Evolutionary conservation across 345 rosid genomes (phyloP).

Genomic region (Melaleuca quinquenervia): DNA sequence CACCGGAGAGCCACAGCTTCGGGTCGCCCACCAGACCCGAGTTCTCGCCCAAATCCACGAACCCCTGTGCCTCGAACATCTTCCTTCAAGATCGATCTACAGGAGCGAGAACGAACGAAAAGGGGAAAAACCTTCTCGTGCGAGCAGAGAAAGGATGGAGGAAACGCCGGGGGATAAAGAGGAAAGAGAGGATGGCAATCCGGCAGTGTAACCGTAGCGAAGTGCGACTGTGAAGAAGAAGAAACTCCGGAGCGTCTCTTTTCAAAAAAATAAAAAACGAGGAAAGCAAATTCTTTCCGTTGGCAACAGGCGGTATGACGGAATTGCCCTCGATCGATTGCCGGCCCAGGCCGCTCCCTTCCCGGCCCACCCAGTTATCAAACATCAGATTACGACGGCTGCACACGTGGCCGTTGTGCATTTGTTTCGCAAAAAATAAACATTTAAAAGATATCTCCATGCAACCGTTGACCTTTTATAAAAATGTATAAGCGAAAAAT

Average conservation of each 20-base stretch:
- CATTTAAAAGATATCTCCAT: no score
- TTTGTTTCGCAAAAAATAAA: no score
- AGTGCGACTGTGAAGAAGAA: not conserved
- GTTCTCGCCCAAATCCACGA: slow-evolving; percentile 44
- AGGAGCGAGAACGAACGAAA: not conserved
- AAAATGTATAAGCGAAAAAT: no score
- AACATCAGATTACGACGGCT: not conserved
- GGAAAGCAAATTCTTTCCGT: not conserved
- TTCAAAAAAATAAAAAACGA: not conserved
- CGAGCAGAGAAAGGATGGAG: not conserved
- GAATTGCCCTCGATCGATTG: not conserved
- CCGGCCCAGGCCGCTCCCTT: not conserved
- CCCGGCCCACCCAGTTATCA: not conserved
- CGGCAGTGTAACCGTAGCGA: not conserved
- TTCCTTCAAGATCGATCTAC: not conserved
- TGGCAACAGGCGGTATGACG: not conserved
- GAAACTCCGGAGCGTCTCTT: not conserved
- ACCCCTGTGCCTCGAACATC: slow-evolving; percentile 57
- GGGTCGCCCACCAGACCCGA: slow-evolving; percentile 56
- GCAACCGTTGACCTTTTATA: no score
- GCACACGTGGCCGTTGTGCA: no score
- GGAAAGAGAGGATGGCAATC: not conserved
- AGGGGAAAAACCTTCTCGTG: not conserved
- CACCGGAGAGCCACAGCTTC: slow-evolving; percentile 56
- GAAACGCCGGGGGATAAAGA: not conserved